Percentiles rank a stretch among this genome's conserved stretches.
phyloP scores from a whole-genome alignment of 352 stramenopile genomes.

The Thalassiosira ordinaria region DNA sequence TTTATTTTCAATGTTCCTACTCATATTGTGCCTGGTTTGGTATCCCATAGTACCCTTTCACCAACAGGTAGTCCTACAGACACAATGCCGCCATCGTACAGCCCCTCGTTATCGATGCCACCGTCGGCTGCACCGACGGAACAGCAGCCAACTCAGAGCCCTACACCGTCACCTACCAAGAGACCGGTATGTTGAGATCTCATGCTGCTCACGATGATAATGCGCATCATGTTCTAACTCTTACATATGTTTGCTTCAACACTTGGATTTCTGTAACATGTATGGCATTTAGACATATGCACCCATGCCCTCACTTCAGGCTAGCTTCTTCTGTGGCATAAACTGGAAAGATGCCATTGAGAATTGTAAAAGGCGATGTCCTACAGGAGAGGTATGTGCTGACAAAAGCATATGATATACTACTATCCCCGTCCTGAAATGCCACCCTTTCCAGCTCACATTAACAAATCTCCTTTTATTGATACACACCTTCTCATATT shows the following conservation, averaged over 20 bases:
- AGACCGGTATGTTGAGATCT: slow-evolving; percentile 34
- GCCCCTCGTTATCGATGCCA: slow-evolving; percentile 9
- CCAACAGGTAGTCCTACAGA: slow-evolving; percentile 13
- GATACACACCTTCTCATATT: neutral
- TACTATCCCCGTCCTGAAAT: too few relatives aligned
- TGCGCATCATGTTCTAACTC: slow-evolving; percentile 4
- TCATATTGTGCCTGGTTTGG: neutral
- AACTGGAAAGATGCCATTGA: slow-evolving; percentile 60
- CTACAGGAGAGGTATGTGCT: slow-evolving; percentile 48
- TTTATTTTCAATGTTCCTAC: neutral
- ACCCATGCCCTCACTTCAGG: slow-evolving; percentile 38
- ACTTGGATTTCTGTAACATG: too few relatives aligned
- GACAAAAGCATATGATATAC: neutral
- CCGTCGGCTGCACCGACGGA: slow-evolving; percentile 35
- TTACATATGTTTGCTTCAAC: too few relatives aligned
- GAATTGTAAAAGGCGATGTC: slow-evolving; percentile 57
- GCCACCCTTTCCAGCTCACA: too few relatives aligned
- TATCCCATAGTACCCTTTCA: neutral
- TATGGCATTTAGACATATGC: slow-evolving; percentile 32
- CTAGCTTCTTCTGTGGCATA: slow-evolving; percentile 50
- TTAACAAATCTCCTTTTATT: neutral
- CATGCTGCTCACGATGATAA: too few relatives aligned
- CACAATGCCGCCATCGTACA: slow-evolving; percentile 22
- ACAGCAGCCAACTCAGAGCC: slow-evolving; percentile 37
- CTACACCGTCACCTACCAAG: slow-evolving; percentile 42